Conservation (phyloP, 139 green algal species). For the Chlorella vulgaris region DNA sequence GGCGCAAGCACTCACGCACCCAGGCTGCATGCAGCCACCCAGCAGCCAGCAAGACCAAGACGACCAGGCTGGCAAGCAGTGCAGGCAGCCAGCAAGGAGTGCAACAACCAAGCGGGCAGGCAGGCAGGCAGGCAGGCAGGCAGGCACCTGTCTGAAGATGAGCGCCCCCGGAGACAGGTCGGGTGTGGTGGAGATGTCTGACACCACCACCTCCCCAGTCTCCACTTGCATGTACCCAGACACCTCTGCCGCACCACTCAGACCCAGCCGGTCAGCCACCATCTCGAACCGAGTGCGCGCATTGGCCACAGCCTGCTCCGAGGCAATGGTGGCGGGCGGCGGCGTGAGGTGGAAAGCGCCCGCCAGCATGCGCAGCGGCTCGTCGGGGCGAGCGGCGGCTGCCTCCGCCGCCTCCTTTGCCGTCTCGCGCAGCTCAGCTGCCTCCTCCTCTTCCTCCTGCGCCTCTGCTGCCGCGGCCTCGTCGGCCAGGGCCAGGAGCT, state of each 20-base stretch:
- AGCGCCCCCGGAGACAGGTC: slow-evolving; percentile 29
- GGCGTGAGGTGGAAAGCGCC: slow-evolving; percentile 38
- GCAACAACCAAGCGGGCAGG: no score
- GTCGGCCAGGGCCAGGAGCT: slow-evolving; percentile 1
- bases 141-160: slow-evolving; percentile 32
- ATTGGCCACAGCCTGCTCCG: slow-evolving; percentile 4
- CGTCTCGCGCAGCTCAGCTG: not conserved
- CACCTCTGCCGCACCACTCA: slow-evolving; percentile 70
- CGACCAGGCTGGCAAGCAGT: not conserved
- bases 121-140: no score
- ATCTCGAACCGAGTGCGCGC: slow-evolving; percentile 48
- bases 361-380: not conserved
- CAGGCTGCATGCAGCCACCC: no score
- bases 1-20: no score
- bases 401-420: not conserved
- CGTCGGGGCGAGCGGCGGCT: not conserved
- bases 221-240: slow-evolving; percentile 67
- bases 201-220: slow-evolving; percentile 72
- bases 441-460: slow-evolving; percentile 18
- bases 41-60: no score
- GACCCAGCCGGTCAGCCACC: slow-evolving; percentile 56
- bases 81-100: not conserved
- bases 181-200: slow-evolving; percentile 55
- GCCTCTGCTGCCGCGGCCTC: not conserved
- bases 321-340: slow-evolving; percentile 16